These are phyloP conservation scores for Aspergillus olivimuriae DNA, from an alignment of 495 filamentous ascomycete genomes.

Conservation along the genomic window DNA sequence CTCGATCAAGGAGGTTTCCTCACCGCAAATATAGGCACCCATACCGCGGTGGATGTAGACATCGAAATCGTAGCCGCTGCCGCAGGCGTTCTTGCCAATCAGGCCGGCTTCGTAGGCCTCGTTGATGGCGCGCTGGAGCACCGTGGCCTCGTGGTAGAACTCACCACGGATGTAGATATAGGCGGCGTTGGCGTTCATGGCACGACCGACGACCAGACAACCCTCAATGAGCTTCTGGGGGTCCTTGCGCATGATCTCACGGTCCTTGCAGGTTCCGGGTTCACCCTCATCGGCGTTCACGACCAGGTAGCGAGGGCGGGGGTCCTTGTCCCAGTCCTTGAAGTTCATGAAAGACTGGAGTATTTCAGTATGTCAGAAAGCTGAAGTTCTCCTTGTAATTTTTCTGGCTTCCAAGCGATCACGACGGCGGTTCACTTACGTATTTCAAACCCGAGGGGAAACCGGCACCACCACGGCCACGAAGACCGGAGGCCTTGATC, in stretches of 20 bases:
- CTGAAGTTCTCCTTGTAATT: not conserved
- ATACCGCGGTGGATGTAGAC: constrained; percentile 94
- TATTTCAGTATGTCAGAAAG: constrained; percentile 5
- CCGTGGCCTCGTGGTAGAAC: constrained; percentile 94
- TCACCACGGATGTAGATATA: constrained; percentile 99
- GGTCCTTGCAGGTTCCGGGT: constrained; percentile 98
- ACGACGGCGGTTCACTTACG: constrained; percentile 47
- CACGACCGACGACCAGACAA: constrained; percentile 90
- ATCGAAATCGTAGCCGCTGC: constrained; percentile 95
- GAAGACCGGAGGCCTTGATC: constrained; percentile 90
- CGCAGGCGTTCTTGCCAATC: constrained; percentile 97
- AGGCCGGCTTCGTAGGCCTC: constrained; percentile 91
- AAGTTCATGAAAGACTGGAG: constrained; percentile 97
- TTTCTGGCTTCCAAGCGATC: not conserved
- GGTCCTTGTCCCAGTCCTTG: constrained; percentile 99
- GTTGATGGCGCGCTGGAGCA: constrained; percentile 91
- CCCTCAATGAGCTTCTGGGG: constrained; percentile 98
- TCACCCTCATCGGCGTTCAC: constrained; percentile 99
- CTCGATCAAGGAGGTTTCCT: constrained; percentile 96
- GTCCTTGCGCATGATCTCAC: constrained; percentile 99
- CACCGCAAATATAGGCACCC: constrained; percentile 95
- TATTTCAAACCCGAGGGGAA: constrained; percentile 99
- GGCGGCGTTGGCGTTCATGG: constrained; percentile 96
- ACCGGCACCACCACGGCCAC: constrained; percentile 93
- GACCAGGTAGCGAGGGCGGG: constrained; percentile 89